phyloP scores from a whole-genome alignment of 257 asterid species.

The Solanum etuberosum region DNA sequence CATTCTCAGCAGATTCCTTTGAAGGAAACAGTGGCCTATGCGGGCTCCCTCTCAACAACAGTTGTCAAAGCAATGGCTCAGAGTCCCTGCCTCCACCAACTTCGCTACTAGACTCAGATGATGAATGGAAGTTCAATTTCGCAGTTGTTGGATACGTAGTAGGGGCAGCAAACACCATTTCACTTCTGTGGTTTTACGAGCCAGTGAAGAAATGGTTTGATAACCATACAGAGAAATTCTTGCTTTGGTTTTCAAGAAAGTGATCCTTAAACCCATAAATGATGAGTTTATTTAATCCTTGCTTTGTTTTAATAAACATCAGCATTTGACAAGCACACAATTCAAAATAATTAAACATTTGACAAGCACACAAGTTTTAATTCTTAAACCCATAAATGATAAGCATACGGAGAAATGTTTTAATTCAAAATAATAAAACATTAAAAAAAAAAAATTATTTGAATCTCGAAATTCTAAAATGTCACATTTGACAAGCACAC shows the following conservation, averaged over 20 bases:
- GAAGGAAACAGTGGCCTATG: conserved; percentile 42
- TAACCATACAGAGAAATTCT: conserved; percentile 8
- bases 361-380: too few relatives aligned
- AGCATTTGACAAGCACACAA: too few relatives aligned
- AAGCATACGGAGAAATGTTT: too few relatives aligned
- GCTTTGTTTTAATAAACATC: not conserved
- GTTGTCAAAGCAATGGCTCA: conserved; percentile 1
- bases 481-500: too few relatives aligned
- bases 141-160: conserved; percentile 44
- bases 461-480: too few relatives aligned
- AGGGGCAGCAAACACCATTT: conserved; percentile 44
- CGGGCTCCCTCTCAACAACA: conserved; percentile 24
- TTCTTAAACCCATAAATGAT: too few relatives aligned
- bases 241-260: not conserved
- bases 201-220: conserved; percentile 28
- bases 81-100: not conserved
- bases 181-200: conserved; percentile 39
- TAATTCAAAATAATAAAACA: too few relatives aligned
- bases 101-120: not conserved
- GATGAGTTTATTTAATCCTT: not conserved
- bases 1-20: conserved; percentile 27
- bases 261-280: not conserved
- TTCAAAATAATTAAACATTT: too few relatives aligned
- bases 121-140: conserved; percentile 16
- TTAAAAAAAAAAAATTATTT: too few relatives aligned